phyloP scores from a whole-genome alignment of 2,329 filamentous ascomycete genomes.

The Aureobasidium melanogenum region DNA sequence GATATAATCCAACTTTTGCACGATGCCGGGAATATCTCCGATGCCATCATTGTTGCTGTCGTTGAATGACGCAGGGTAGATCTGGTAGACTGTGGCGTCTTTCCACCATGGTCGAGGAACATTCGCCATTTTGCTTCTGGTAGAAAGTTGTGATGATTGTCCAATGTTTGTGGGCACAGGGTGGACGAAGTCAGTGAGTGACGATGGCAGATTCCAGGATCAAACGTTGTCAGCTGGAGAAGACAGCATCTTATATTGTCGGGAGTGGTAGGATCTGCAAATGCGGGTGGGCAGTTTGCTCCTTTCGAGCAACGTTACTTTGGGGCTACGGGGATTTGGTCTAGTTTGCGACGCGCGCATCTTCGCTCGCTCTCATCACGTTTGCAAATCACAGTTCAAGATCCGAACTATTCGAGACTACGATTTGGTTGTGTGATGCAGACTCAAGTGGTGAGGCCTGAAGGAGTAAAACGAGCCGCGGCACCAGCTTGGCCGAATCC shows the following conservation, averaged over 20 bases:
- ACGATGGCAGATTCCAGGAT: background rate
- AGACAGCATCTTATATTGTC: background rate
- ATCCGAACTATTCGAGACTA: background rate
- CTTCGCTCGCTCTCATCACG: background rate
- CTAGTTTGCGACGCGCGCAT: background rate
- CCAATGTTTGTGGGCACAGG: background rate
- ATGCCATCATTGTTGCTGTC: slow-evolving; percentile 51
- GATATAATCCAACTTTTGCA: slow-evolving; percentile 54
- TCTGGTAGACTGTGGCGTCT: slow-evolving; percentile 36
- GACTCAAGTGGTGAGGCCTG: background rate
- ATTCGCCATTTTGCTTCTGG: no score
- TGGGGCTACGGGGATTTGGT: background rate
- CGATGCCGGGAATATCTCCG: slow-evolving; percentile 56
- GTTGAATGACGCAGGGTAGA: slow-evolving; percentile 39
- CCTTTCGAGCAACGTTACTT: background rate
- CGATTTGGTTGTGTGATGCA: background rate
- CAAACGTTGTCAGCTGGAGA: background rate
- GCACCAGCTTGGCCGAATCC: background rate
- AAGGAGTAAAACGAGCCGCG: background rate
- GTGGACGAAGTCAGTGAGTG: background rate
- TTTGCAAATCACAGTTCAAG: background rate
- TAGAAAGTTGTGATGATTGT: background rate
- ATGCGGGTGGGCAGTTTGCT: background rate
- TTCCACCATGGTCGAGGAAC: slow-evolving; percentile 33
- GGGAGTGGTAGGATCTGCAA: background rate